Conservation (phyloP, 1,284 basidiomycete species). For the Anthracocystis panici-leucophaei region DNA sequence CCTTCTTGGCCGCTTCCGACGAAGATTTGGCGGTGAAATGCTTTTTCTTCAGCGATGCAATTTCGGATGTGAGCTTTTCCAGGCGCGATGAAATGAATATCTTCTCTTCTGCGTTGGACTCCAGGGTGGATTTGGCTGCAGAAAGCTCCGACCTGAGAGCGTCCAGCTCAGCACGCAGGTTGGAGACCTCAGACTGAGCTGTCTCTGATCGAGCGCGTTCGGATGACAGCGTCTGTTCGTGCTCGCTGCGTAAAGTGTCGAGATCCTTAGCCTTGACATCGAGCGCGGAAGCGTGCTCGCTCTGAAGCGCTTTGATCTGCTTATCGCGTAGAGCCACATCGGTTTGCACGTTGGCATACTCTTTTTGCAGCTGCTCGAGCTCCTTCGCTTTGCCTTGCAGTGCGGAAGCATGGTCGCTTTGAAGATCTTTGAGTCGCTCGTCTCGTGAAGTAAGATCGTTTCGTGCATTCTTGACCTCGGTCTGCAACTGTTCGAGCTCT, state of each 20-base stretch:
- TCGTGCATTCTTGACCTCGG: not conserved
- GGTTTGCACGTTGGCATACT: not conserved
- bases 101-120: slow-evolving; percentile 17
- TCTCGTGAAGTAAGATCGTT: slow-evolving; percentile 5
- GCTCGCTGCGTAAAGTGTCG: slow-evolving; percentile 6
- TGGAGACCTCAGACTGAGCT: slow-evolving; percentile 11
- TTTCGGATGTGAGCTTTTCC: slow-evolving; percentile 34
- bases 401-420: not conserved
- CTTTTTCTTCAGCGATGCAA: slow-evolving; percentile 45
- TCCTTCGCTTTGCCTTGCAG: slow-evolving; percentile 3
- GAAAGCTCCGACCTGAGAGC: slow-evolving; percentile 15
- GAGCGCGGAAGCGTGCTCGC: slow-evolving; percentile 13
- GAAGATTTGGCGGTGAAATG: slow-evolving; percentile 49
- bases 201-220: slow-evolving; percentile 22
- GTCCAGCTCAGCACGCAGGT: slow-evolving; percentile 13
- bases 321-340: slow-evolving; percentile 2
- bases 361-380: slow-evolving; percentile 4
- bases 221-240: slow-evolving; percentile 14
- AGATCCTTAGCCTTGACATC: slow-evolving; percentile 13
- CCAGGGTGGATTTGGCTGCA: slow-evolving; percentile 5
- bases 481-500: slow-evolving; percentile 16
- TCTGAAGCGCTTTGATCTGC: slow-evolving; percentile 8
- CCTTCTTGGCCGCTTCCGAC: slow-evolving; percentile 43
- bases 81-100: slow-evolving; percentile 5
- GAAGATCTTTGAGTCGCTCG: slow-evolving; percentile 3